Conservation (phyloP, 1,139 yeast genomes). For the Geotrichum aggregatum region DNA sequence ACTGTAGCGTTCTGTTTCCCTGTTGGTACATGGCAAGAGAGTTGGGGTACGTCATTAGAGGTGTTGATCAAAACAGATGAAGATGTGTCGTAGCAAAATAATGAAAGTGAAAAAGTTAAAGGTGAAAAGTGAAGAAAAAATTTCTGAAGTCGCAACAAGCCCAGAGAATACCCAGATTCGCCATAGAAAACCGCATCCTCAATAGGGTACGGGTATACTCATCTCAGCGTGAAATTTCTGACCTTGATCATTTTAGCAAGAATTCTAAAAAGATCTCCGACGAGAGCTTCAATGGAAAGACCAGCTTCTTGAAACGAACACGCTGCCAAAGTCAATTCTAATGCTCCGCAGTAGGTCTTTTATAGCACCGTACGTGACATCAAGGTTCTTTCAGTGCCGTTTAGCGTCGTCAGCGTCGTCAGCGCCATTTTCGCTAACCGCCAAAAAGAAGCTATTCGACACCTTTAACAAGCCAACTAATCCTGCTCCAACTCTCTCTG, state of each 20-base stretch:
- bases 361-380: not conserved
- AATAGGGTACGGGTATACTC: not conserved
- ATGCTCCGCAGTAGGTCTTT: not conserved
- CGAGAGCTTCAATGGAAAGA: too few relatives aligned
- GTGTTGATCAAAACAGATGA: conserved; percentile 13
- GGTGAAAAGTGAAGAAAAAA: not conserved
- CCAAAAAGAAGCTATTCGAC: conserved; percentile 15
- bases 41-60: conserved; percentile 2
- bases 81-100: not conserved
- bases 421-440: conserved; percentile 9
- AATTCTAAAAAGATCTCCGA: too few relatives aligned
- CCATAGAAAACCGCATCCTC: not conserved
- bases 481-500: not conserved
- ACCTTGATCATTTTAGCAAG: too few relatives aligned
- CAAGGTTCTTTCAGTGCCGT: not conserved
- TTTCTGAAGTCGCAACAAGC: too few relatives aligned
- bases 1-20: conserved; percentile 1
- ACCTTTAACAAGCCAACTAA: not conserved
- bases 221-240: too few relatives aligned
- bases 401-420: conserved; percentile 1
- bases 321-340: too few relatives aligned
- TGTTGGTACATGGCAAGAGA: conserved; percentile 7
- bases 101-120: too few relatives aligned
- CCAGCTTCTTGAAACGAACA: too few relatives aligned
- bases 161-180: not conserved